Conservation (phyloP, 176 grass and related monocot species). For the Eremochloa ophiuroides region DNA sequence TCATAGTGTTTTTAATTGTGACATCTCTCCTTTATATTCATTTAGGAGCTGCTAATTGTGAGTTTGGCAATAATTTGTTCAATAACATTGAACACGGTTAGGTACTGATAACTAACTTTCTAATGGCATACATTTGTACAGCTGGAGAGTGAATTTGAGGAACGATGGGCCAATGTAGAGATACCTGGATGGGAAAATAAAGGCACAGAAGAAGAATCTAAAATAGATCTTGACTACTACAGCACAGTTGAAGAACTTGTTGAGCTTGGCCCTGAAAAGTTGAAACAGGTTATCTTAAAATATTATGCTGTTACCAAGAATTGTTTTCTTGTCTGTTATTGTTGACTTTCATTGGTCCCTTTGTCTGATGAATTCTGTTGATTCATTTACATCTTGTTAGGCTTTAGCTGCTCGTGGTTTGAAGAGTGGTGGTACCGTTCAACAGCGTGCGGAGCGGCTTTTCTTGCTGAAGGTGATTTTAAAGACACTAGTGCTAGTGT, state of each 20-base stretch:
- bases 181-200: constrained; percentile 72
- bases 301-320: neutral
- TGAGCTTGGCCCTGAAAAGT: constrained; percentile 77
- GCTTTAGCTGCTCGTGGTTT: constrained; percentile 73
- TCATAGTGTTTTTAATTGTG: neutral
- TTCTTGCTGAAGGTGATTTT: constrained; percentile 80
- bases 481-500: neutral
- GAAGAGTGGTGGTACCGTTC: constrained; percentile 77
- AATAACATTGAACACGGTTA: neutral
- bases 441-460: constrained; percentile 77
- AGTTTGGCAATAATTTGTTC: neutral
- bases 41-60: neutral
- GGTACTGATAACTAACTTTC: neutral
- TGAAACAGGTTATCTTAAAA: constrained; percentile 67
- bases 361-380: neutral
- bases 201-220: constrained; percentile 41
- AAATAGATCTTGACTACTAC: constrained; percentile 91
- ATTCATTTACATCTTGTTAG: constrained; percentile 29
- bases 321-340: neutral
- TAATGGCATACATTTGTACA: constrained; percentile 8
- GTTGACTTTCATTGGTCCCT: neutral
- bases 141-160: constrained; percentile 85
- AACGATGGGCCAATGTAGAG: constrained; percentile 57
- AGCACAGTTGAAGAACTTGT: constrained; percentile 79
- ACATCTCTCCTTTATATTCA: neutral